Evolutionary conservation across 371 early-diverging fungal genomes (phyloP).

Genomic region (Rhizopus delemar): DNA sequence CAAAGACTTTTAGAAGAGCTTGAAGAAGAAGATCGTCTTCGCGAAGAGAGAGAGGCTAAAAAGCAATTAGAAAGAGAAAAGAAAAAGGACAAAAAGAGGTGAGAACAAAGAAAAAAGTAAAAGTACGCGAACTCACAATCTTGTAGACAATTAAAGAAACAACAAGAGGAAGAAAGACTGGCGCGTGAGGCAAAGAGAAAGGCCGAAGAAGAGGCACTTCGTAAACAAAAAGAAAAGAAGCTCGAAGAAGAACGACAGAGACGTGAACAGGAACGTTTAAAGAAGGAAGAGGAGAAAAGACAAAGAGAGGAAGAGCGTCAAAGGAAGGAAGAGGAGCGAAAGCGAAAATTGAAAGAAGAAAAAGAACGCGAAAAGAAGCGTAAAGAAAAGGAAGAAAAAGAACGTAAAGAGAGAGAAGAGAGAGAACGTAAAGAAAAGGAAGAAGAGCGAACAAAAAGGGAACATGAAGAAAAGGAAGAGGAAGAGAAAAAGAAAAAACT

Average conservation of each 20-base stretch:
- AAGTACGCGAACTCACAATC: conserved; percentile 58
- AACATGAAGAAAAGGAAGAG: conserved; percentile 33
- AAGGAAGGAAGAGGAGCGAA: conserved; percentile 27
- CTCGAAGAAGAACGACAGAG: conserved; percentile 55
- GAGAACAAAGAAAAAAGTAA: conserved; percentile 63
- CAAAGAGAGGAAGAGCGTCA: conserved; percentile 41
- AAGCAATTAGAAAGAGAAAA: conserved; percentile 71
- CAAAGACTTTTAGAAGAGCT: conserved; percentile 77
- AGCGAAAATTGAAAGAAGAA: conserved; percentile 25
- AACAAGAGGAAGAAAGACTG: conserved; percentile 45
- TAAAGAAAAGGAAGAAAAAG: conserved; percentile 4
- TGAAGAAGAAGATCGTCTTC: conserved; percentile 76
- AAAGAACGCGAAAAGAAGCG: conserved; percentile 24
- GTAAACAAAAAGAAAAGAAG: conserved; percentile 40
- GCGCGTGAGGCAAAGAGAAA: conserved; percentile 46
- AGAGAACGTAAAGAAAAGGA: conserved; percentile 10
- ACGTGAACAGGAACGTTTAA: conserved; percentile 42
- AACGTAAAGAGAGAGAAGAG: conserved; percentile 10
- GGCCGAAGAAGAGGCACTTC: conserved; percentile 44
- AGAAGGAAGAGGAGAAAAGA: conserved; percentile 38
- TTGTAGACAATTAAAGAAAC: conserved; percentile 41
- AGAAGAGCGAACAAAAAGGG: conserved; percentile 17
- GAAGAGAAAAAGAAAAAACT: conserved; percentile 25
- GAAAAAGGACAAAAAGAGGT: conserved; percentile 64
- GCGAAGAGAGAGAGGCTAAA: conserved; percentile 69